Evolutionary conservation across 148 eudicot genomes (phyloP), one percentile per base, ranked within the genome.

Genomic region (Chenopodium album): DNA sequence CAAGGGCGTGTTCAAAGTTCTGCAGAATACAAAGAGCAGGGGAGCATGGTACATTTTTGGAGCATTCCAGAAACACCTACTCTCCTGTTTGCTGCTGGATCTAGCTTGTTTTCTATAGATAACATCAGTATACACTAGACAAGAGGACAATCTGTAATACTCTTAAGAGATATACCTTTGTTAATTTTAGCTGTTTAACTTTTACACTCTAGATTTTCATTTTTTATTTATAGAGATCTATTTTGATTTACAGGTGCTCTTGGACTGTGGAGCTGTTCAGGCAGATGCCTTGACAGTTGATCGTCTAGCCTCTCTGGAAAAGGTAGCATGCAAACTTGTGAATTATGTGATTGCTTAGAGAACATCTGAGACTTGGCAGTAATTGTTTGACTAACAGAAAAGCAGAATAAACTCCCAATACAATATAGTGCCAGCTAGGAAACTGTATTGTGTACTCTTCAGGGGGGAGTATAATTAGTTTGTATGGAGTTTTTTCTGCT

Each of bases 231-330:
- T 79, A 48, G 64, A 81, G 1, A 78, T 59, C 62, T 76, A 73
- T 75, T 46, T 28, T 79, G 73, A 69, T 56, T 71, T 77, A 28
- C 88, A 96, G 99, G 91, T 96, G 71, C 92, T 96, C 70, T 83
- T 96, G 73, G 99, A 96, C 81, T 96, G 99, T 88, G 99, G 99
- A 84, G 99, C 99, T 75, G 98, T 96, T 85, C 99, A 96, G 89
- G 95, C 98, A 76, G 99, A 96, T 88, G 99, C 99, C 76, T 87
- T 96, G 88, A 96, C 98, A 32, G 99, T 96, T 82, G 99, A 96
- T 84, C 97, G 95, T 66, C 94, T 96, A 41, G 99, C 95, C 60
- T 96, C 99, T 76, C 86, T 96, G 88, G 97, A 96, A 85, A 96
- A 96, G 98, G 99, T 94, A 85, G 82, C 68, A 31, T 60, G 34